Percentiles rank a stretch among this genome's conserved stretches.
phyloP scores from a whole-genome alignment of 2,329 filamentous ascomycete species.

The Bretziella fagacearum region DNA sequence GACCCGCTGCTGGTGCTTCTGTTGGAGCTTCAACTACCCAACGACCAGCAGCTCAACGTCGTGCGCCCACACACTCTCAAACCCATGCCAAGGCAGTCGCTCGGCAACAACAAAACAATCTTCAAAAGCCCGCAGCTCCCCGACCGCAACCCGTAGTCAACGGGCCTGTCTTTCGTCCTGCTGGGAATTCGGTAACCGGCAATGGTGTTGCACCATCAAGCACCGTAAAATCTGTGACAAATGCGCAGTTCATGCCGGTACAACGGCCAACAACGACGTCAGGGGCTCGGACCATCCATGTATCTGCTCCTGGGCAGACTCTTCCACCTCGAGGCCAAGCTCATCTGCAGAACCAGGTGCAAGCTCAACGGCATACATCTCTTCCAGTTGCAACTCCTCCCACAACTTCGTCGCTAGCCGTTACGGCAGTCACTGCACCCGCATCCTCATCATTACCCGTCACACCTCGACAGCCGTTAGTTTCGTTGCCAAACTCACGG shows the following conservation, averaged over 20 bases:
- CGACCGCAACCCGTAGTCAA: too few species aligned
- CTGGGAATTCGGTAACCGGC: too few species aligned
- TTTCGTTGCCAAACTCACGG: too few species aligned
- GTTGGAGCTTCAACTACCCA: neutral
- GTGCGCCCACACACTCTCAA: neutral
- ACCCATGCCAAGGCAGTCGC: neutral
- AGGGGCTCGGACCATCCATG: neutral
- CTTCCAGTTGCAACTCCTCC: too few species aligned
- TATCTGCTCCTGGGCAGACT: constrained; percentile 1
- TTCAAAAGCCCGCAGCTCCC: too few species aligned
- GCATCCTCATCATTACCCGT: too few species aligned
- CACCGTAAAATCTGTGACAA: neutral
- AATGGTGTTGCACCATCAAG: too few species aligned
- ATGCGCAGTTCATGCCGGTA: neutral
- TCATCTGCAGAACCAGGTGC: neutral
- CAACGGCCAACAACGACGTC: neutral
- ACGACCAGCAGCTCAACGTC: neutral
- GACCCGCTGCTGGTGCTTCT: neutral
- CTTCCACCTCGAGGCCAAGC: neutral
- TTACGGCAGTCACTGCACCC: too few species aligned
- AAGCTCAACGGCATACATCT: too few species aligned
- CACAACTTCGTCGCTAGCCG: too few species aligned
- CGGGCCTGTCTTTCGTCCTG: too few species aligned
- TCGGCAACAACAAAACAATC: neutral
- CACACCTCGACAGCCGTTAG: too few species aligned